These are phyloP conservation scores for Hypoxylon sp. DNA, from an alignment of 2,329 filamentous ascomycete genomes.

Conservation along the genomic window DNA sequence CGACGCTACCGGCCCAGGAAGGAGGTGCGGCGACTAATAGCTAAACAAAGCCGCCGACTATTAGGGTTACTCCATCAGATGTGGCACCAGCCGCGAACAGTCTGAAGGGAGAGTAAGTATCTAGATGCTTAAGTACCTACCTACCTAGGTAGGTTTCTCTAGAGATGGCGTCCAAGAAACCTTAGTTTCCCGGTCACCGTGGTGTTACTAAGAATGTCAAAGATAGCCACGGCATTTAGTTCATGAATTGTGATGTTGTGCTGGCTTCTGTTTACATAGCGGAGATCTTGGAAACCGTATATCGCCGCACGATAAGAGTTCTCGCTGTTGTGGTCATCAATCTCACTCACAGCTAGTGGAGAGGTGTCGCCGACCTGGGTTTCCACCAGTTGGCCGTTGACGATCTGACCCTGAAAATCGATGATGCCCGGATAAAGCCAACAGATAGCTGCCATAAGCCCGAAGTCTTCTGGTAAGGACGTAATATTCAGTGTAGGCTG, in stretches of 20 bases:
- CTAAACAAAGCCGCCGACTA: conserved; percentile 13
- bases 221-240: neutral
- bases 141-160: too few species aligned
- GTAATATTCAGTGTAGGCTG: neutral
- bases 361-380: conserved; percentile 1
- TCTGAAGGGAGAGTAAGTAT: too few species aligned
- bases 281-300: neutral
- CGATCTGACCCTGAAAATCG: neutral
- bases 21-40: conserved; percentile 8
- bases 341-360: neutral
- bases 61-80: conserved; percentile 8
- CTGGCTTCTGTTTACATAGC: neutral
- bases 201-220: neutral
- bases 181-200: neutral
- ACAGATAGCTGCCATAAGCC: conserved; percentile 1
- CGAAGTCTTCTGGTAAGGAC: neutral
- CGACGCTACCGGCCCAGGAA: conserved; percentile 21
- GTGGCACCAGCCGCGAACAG: conserved; percentile 15
- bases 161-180: too few species aligned
- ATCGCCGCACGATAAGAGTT: neutral
- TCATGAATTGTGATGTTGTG: neutral
- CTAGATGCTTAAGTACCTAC: too few species aligned
- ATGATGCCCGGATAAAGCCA: conserved; percentile 5
- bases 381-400: conserved; percentile 5
- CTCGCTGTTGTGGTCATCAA: neutral